Base-by-base conservation (phyloP, 192 early-diverging fungal genomes). In the Fimicolochytrium jonesii region DNA sequence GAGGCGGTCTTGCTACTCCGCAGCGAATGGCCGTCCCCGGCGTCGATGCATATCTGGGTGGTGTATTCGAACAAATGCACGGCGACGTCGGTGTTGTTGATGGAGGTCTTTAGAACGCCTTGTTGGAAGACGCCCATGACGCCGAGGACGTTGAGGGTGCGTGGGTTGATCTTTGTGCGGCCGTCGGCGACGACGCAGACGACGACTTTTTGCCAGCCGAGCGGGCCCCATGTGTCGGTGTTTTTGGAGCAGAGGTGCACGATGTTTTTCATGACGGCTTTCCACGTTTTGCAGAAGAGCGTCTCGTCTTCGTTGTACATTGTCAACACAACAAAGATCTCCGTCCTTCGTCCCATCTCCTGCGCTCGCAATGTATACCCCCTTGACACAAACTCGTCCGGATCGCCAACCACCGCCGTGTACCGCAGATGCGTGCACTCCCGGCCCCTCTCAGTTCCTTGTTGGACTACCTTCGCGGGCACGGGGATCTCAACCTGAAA, bases 321-420 rank as follows among this genome's bases (percentile, higher is more conserved):
- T 32, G 92, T 93, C 68, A 95, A 80, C 51, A 93, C 91, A 56
- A 93, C 87, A 60, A 92, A 90, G 28, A 95, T 59, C 73, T 95
- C 93, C 1, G 93, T 95, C 25, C 87, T 59, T 47, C 93, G 80
- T 30, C 83, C 77, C 63, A 87, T 53, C 28, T 90, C 75, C 74
- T 69, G 44, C 71, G 91, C 36, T 11, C 72, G 59, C n/a, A 75
- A 30, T 17, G 28, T 37, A 64, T 84, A 90, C 11, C 83, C 85
- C n/a, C 77, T 67, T 10, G 64, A 54, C 6, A 46, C 48, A 76
- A 91, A 89, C 33, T 92, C 82, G 68, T 93, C 80, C 3, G 95
- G 89, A 67, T 95, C 91, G 63, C 84, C 85, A 17, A 89, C 91
- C 1, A 83, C 88, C 1, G 92, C 88, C 1, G 93, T 92, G 63